Percentiles rank a stretch among this genome's conserved stretches.
These are phyloP conservation scores for Claviceps purpurea DNA, from an alignment of 2,329 filamentous ascomycete species.

Conservation along the genomic window DNA sequence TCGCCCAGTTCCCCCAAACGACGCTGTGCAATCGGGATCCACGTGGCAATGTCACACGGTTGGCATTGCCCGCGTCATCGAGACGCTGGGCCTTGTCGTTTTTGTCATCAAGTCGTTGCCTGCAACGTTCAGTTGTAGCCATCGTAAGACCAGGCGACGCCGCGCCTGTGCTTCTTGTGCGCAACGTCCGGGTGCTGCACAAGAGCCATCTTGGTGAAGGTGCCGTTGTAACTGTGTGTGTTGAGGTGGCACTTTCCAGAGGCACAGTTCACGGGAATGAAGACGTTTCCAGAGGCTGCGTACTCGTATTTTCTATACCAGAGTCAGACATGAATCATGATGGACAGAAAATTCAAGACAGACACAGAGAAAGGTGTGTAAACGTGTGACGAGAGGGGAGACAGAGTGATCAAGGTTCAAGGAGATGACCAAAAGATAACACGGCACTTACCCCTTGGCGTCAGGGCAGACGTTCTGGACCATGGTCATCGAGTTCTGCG, in stretches of 20 bases:
- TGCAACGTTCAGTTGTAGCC: background rate
- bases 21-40: no score
- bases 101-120: background rate
- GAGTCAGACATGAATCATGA: background rate
- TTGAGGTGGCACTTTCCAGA: background rate
- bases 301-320: constrained; percentile 8
- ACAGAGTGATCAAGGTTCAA: background rate
- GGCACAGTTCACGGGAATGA: constrained; percentile 8
- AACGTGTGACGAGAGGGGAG: background rate
- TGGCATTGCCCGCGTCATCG: no score
- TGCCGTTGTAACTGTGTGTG: background rate
- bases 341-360: background rate
- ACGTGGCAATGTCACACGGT: no score
- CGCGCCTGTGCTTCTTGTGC: background rate
- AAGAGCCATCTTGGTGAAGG: constrained; percentile 4
- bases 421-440: background rate
- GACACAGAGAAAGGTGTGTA: background rate
- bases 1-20: no score
- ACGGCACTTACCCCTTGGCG: constrained; percentile 19
- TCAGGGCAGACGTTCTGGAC: constrained; percentile 31
- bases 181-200: background rate
- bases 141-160: constrained; percentile 4
- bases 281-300: constrained; percentile 18
- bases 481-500: constrained; percentile 22
- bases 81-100: no score